phyloP scores from a whole-genome alignment of 2,329 filamentous ascomycete genomes.

The Ophiostoma sp. region DNA sequence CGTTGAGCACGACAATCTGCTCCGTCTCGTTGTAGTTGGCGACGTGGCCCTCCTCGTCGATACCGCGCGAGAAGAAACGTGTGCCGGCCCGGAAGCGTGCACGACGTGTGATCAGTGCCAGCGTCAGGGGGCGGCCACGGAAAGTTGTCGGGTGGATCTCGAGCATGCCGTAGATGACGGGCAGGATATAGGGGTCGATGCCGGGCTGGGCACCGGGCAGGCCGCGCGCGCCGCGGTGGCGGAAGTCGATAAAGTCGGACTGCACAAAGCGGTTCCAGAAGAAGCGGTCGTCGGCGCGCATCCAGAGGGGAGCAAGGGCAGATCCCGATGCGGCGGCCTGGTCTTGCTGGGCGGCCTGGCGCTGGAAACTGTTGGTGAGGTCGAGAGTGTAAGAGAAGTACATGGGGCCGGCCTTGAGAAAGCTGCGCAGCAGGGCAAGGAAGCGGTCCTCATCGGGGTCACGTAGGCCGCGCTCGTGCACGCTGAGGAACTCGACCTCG shows the following conservation, averaged over 20 bases:
- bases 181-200: slow-evolving; percentile 86
- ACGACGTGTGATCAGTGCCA: slow-evolving; percentile 81
- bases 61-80: slow-evolving; percentile 87
- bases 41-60: slow-evolving; percentile 91
- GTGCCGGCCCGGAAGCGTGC: slow-evolving; percentile 86
- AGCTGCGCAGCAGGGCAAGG: slow-evolving; percentile 70
- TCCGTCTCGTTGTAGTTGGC: slow-evolving; percentile 99
- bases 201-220: slow-evolving; percentile 65
- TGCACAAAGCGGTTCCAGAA: slow-evolving; percentile 97
- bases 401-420: slow-evolving; percentile 80
- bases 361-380: slow-evolving; percentile 93
- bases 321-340: slow-evolving; percentile 32
- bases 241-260: slow-evolving; percentile 85
- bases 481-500: slow-evolving; percentile 84
- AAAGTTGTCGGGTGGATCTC: slow-evolving; percentile 82
- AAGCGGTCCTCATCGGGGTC: slow-evolving; percentile 95
- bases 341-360: slow-evolving; percentile 71
- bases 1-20: slow-evolving; percentile 84
- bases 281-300: slow-evolving; percentile 90
- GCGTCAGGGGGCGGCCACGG: slow-evolving; percentile 76
- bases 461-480: slow-evolving; percentile 85
- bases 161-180: slow-evolving; percentile 93
- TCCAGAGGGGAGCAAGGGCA: slow-evolving; percentile 66
- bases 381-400: slow-evolving; percentile 98
- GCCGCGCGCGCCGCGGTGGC: slow-evolving; percentile 56